Percentiles rank a stretch among this genome's conserved stretches.
phyloP scores from a whole-genome alignment of 2,329 filamentous ascomycete species.

The Elsinoe ampelina region DNA sequence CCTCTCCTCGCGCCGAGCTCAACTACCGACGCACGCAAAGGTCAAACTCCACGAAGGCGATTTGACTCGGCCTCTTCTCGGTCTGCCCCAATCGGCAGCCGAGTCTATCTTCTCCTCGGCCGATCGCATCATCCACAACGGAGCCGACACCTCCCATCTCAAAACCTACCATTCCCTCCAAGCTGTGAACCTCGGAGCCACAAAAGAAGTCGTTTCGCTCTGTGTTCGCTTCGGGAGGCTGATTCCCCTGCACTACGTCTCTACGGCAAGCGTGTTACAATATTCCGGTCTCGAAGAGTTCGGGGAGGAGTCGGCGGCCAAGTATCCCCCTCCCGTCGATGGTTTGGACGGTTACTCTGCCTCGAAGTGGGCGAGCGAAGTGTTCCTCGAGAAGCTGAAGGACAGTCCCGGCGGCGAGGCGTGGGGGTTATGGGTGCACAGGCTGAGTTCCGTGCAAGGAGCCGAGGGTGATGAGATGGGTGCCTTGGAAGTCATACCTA shows the following conservation, averaged over 20 bases:
- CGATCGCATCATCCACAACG: conserved; percentile 26
- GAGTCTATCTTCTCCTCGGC: conserved; percentile 24
- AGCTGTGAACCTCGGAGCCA: conserved; percentile 19
- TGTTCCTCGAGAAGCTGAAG: background rate
- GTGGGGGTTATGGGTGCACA: background rate
- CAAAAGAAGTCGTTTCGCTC: conserved; percentile 12
- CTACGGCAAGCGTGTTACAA: background rate
- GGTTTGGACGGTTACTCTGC: background rate
- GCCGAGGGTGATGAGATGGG: background rate
- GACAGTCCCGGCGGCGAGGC: background rate
- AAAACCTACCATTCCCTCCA: conserved; percentile 23
- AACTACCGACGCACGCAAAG: conserved; percentile 18
- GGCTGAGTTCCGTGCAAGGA: background rate
- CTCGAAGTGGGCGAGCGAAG: background rate
- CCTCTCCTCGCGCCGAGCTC: background rate
- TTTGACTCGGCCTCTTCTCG: conserved; percentile 29
- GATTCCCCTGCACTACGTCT: conserved; percentile 21
- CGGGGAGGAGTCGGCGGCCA: background rate
- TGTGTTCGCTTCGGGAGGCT: background rate
- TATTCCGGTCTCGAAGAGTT: background rate
- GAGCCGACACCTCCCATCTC: conserved; percentile 21
- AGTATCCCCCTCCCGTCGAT: background rate
- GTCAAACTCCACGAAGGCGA: conserved; percentile 25
- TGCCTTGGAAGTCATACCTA: background rate
- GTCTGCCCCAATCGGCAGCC: conserved; percentile 28